A percentile compares a stretch with the other conserved stretches of the same genome.
phyloP scores from a whole-genome alignment of 2,329 filamentous ascomycete species.

The Diaporthe ampelina region DNA sequence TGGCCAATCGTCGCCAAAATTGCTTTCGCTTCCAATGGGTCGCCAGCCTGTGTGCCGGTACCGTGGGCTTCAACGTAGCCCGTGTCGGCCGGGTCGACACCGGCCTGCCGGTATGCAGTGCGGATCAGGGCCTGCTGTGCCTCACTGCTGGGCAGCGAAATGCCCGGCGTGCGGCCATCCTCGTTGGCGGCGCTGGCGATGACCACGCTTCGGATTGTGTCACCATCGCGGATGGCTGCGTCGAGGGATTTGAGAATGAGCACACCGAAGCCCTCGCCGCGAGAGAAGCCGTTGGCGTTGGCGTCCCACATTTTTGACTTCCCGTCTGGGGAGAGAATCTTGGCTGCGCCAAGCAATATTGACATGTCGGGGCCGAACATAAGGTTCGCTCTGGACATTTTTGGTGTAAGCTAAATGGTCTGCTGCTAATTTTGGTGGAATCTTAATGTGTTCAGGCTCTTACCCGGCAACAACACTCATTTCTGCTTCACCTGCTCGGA shows the following conservation, averaged over 20 bases:
- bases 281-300: conserved; percentile 50
- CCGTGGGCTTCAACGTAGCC: conserved; percentile 46
- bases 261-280: conserved; percentile 50
- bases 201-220: conserved; percentile 52
- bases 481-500: conserved; percentile 26
- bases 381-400: background rate
- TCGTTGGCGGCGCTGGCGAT: conserved; percentile 50
- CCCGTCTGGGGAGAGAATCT: conserved; percentile 49
- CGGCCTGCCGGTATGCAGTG: conserved; percentile 45
- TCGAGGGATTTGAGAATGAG: conserved; percentile 57
- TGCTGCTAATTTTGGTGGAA: background rate
- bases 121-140: conserved; percentile 50
- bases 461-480: conserved; percentile 26
- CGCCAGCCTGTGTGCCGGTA: conserved; percentile 29
- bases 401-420: background rate
- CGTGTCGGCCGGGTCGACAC: conserved; percentile 36
- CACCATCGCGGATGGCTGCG: conserved; percentile 56
- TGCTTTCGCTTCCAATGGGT: background rate
- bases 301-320: conserved; percentile 50
- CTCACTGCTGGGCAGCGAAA: conserved; percentile 54
- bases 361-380: conserved; percentile 37
- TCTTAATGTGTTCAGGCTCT: background rate
- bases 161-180: conserved; percentile 54
- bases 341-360: conserved; percentile 43
- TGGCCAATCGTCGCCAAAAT: conserved; percentile 24